Evolutionary conservation across 148 eudicot genomes (phyloP).

Genomic region (Fagopyrum esculentum): DNA sequence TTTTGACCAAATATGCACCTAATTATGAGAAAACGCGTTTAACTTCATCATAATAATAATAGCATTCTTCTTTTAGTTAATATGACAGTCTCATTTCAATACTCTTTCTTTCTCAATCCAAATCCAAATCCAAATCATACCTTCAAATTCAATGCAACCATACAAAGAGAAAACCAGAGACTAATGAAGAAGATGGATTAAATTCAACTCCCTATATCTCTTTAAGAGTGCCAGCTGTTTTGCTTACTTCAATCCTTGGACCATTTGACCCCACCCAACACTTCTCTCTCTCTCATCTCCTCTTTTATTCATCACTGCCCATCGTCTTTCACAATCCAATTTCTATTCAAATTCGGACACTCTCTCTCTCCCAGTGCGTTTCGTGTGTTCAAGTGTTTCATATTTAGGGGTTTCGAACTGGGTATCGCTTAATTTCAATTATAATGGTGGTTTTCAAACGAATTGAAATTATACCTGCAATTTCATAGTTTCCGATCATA

Average conservation of each 20-base stretch:
- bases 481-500: neutral
- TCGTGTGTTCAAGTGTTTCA: neutral
- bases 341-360: neutral
- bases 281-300: neutral
- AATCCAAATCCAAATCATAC: neutral
- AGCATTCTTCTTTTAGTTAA: too few species aligned
- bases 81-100: too few species aligned
- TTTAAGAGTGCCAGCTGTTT: neutral
- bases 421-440: neutral
- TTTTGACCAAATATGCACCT: too few species aligned
- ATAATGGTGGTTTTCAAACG: neutral
- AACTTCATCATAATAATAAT: too few species aligned
- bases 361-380: slow-evolving; percentile 8
- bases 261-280: neutral
- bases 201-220: neutral
- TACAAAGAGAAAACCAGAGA: neutral
- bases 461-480: neutral
- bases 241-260: neutral
- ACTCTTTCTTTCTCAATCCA: neutral
- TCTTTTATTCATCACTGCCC: neutral
- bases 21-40: too few species aligned
- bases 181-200: neutral
- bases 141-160: neutral
- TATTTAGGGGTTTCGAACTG: neutral
- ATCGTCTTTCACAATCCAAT: neutral